phyloP scores from a whole-genome alignment of 2,329 filamentous ascomycete species.

The Salinomyces thailandicus region DNA sequence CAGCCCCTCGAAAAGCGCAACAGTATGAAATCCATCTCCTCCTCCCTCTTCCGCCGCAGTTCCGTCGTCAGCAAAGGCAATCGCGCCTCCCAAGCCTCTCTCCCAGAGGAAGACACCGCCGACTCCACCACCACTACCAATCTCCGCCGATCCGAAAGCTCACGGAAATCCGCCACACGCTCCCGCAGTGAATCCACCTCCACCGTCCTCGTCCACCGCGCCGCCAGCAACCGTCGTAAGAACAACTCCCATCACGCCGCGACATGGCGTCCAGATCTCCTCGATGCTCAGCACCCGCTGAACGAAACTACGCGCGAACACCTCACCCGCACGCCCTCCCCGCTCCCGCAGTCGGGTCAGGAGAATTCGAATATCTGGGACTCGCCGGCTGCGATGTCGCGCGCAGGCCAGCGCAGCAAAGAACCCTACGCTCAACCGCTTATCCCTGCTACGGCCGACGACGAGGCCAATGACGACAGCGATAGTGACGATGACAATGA shows the following conservation, averaged over 20 bases:
- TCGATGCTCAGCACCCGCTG: slow-evolving; percentile 7
- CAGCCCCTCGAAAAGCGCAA: slow-evolving; percentile 17
- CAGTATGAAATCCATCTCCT: slow-evolving; percentile 21
- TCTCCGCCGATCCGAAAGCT: not conserved
- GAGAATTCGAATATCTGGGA: slow-evolving; percentile 2
- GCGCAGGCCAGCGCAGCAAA: not conserved
- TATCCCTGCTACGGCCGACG: not conserved
- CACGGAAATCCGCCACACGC: slow-evolving; percentile 9
- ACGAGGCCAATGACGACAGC: not conserved
- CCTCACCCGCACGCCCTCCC: slow-evolving; percentile 1
- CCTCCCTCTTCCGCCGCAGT: slow-evolving; percentile 18
- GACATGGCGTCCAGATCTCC: slow-evolving; percentile 19
- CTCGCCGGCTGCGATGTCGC: not conserved
- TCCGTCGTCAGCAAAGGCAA: slow-evolving; percentile 16
- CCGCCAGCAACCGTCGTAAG: slow-evolving; percentile 22
- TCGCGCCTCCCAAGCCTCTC: slow-evolving; percentile 16
- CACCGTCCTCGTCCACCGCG: slow-evolving; percentile 26
- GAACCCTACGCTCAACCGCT: not conserved
- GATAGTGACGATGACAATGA: not conserved
- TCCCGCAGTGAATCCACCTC: slow-evolving; percentile 21
- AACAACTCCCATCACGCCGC: slow-evolving; percentile 15
- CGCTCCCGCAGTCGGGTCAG: not conserved
- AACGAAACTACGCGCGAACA: slow-evolving; percentile 6
- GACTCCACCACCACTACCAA: slow-evolving; percentile 11
- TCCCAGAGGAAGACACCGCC: slow-evolving; percentile 9